These are phyloP conservation scores for Soucietia sequanensis DNA, from an alignment of 805 yeast genomes.

Conservation along the genomic window DNA sequence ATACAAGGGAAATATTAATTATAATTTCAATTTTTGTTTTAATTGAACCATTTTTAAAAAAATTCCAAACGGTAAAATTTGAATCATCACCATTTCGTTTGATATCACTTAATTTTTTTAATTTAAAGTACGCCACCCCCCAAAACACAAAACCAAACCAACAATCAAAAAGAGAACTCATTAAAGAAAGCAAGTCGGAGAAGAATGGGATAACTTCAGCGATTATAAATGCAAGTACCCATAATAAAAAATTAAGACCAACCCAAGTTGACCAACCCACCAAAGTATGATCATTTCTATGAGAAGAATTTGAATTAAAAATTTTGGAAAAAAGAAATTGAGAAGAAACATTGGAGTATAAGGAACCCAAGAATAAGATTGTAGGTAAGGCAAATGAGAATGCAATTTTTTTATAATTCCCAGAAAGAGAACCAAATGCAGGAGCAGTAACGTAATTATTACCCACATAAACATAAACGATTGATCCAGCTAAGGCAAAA, in stretches of 20 bases:
- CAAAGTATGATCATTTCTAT: constrained; percentile 47
- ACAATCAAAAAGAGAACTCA: constrained; percentile 63
- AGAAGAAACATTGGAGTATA: constrained; percentile 55
- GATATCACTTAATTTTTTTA: constrained; percentile 26
- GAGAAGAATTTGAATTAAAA: constrained; percentile 41
- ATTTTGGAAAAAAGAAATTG: constrained; percentile 50
- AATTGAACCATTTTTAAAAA: constrained; percentile 25
- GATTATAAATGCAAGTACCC: constrained; percentile 56
- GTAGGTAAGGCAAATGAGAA: constrained; percentile 65
- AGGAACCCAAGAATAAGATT: constrained; percentile 52
- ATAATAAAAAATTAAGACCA: constrained; percentile 39
- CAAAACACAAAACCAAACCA: constrained; percentile 67
- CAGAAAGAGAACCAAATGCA: constrained; percentile 53
- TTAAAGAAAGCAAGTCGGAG: constrained; percentile 53
- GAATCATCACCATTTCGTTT: constrained; percentile 12
- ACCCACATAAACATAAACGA: constrained; percentile 59
- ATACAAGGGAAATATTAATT: constrained; percentile 37
- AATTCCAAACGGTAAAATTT: constrained; percentile 22
- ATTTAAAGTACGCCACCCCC: constrained; percentile 55
- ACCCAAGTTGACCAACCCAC: constrained; percentile 56
- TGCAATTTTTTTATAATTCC: constrained; percentile 50
- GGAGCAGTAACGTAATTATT: constrained; percentile 55
- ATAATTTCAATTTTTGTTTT: constrained; percentile 36
- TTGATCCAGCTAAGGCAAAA: constrained; percentile 55
- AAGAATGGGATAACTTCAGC: constrained; percentile 68